phyloP scores from a whole-genome alignment of 176 grass and related monocot species.

The Avena insularis region DNA sequence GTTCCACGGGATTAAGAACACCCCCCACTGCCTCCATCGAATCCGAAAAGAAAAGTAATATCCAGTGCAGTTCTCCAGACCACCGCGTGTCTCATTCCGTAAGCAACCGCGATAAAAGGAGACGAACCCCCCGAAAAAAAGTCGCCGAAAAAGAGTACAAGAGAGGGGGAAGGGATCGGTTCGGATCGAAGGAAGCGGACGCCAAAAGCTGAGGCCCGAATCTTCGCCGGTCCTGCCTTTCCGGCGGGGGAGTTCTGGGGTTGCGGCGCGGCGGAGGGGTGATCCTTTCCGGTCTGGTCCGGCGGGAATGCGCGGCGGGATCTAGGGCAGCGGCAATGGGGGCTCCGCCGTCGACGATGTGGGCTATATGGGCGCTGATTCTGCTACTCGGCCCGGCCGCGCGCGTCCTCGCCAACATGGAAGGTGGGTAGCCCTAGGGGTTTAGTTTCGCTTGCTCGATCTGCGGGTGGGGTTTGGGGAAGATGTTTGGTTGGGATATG shows the following conservation, averaged over 20 bases:
- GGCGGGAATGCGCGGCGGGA: slow-evolving; percentile 58
- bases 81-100: slow-evolving; percentile 11
- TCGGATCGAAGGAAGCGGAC: slow-evolving; percentile 6
- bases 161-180: background rate
- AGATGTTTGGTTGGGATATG: background rate
- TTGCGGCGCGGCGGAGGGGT: background rate
- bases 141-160: slow-evolving; percentile 43
- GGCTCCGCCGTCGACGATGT: slow-evolving; percentile 43
- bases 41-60: background rate
- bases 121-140: background rate
- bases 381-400: slow-evolving; percentile 50
- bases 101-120: slow-evolving; percentile 11
- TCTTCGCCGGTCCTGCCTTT: slow-evolving; percentile 43
- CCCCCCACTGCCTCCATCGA: background rate
- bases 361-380: slow-evolving; percentile 30
- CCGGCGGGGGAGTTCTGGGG: background rate
- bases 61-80: background rate
- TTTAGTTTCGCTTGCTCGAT: background rate
- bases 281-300: background rate
- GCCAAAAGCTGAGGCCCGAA: slow-evolving; percentile 33
- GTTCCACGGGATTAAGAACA: background rate
- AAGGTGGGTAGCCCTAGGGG: slow-evolving; percentile 53
- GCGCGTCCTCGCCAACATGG: slow-evolving; percentile 80
- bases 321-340: slow-evolving; percentile 57
- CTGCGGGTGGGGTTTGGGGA: background rate